These are phyloP conservation scores for Aureobasidium subglaciale DNA, from an alignment of 2,329 filamentous ascomycete genomes.

Conservation along the genomic window DNA sequence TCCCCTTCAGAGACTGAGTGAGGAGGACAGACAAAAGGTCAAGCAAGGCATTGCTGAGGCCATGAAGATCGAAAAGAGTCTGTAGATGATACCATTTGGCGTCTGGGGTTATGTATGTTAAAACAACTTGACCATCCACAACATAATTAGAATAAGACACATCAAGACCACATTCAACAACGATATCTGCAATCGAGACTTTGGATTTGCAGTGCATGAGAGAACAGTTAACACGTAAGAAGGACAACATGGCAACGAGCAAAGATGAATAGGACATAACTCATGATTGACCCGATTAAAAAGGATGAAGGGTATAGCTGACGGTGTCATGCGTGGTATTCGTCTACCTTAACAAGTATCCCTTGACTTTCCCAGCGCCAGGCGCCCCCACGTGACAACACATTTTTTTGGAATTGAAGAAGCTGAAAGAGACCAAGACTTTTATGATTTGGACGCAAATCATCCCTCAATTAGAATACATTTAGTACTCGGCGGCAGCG, in stretches of 20 bases:
- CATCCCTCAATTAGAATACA: constrained; percentile 19
- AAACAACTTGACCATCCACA: neutral
- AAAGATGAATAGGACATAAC: neutral
- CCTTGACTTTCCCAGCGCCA: constrained; percentile 11
- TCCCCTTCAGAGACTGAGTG: constrained; percentile 60
- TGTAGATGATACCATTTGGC: constrained; percentile 17
- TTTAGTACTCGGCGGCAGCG: constrained; percentile 74
- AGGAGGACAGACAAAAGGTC: constrained; percentile 35
- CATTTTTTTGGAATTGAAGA: constrained; percentile 9
- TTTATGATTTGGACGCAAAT: constrained; percentile 13
- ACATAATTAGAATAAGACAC: neutral
- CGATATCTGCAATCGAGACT: neutral
- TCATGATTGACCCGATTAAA: constrained; percentile 12
- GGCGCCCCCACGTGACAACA: constrained; percentile 16
- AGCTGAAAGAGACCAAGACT: constrained; percentile 11
- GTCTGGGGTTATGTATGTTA: constrained; percentile 1
- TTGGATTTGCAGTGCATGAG: neutral
- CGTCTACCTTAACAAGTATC: constrained; percentile 3
- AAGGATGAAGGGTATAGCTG: neutral
- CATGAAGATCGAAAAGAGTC: constrained; percentile 25
- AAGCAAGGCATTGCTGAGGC: constrained; percentile 25
- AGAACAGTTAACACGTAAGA: neutral
- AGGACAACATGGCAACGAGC: neutral
- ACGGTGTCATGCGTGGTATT: constrained; percentile 15
- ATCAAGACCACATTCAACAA: neutral